Conservation (phyloP, 345 rosid species). For the Chamaenerion angustifolium region DNA sequence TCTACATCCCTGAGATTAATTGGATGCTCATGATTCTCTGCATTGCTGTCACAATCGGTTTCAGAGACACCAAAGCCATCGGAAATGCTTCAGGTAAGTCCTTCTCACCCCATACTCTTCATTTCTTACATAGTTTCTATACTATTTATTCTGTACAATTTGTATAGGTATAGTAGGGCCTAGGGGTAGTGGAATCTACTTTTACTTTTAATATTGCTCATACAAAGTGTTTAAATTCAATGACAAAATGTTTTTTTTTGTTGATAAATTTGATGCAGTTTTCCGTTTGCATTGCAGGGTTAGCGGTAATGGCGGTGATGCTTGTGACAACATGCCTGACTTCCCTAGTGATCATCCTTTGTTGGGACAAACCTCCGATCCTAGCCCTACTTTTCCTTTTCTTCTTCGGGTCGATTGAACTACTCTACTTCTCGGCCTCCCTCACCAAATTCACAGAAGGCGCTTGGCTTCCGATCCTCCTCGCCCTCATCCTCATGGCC, state of each 20-base stretch:
- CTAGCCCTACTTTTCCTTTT: constrained; percentile 63
- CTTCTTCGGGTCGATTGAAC: constrained; percentile 73
- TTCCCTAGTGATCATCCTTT: constrained; percentile 71
- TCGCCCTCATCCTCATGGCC: constrained; percentile 73
- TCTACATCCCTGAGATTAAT: constrained; percentile 93
- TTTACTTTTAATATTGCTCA: too few relatives aligned
- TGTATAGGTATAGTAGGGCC: too few relatives aligned
- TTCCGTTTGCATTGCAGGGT: constrained; percentile 35
- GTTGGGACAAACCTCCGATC: constrained; percentile 85
- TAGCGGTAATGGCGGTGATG: constrained; percentile 99
- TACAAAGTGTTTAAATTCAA: too few relatives aligned
- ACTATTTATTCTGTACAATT: too few relatives aligned
- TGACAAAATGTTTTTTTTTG: too few relatives aligned
- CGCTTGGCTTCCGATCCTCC: constrained; percentile 98
- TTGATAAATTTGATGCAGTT: neutral
- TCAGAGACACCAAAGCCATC: constrained; percentile 87
- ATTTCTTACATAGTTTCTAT: neutral
- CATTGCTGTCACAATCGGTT: constrained; percentile 92
- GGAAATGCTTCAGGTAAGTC: constrained; percentile 88
- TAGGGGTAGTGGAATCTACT: too few relatives aligned
- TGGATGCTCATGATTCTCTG: constrained; percentile 99
- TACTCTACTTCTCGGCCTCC: constrained; percentile 96
- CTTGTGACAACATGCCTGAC: constrained; percentile 95
- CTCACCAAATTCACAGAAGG: constrained; percentile 92
- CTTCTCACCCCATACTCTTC: neutral